Evolutionary conservation across 108 stramenopile genomes (phyloP).

Genomic region (Bacterosira constricta): DNA sequence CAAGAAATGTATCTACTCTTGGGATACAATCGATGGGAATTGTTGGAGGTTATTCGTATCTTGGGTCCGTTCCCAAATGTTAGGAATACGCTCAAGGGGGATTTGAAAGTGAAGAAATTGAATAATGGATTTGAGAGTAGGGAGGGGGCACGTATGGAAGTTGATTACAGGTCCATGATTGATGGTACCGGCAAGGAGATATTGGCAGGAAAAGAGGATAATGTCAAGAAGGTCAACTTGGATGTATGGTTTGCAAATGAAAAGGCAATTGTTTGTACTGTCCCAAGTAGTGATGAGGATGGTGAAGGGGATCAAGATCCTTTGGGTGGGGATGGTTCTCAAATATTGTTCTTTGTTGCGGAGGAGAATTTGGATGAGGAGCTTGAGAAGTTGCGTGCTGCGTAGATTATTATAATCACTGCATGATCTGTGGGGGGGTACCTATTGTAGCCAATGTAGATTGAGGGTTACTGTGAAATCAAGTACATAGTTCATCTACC

Average conservation of each 20-base stretch:
- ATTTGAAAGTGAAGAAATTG: neutral
- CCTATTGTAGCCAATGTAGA: too few relatives aligned
- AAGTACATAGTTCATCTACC: too few relatives aligned
- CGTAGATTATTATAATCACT: slow-evolving; percentile 43
- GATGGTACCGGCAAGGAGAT: slow-evolving; percentile 89
- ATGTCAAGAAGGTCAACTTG: slow-evolving; percentile 62
- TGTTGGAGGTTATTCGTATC: slow-evolving; percentile 86
- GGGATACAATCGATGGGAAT: slow-evolving; percentile 55
- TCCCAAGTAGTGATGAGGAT: slow-evolving; percentile 20
- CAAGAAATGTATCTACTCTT: slow-evolving; percentile 79
- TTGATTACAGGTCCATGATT: slow-evolving; percentile 72
- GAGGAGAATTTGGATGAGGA: slow-evolving; percentile 76
- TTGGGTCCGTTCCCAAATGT: slow-evolving; percentile 91
- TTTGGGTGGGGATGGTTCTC: slow-evolving; percentile 53
- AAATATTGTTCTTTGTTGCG: slow-evolving; percentile 65
- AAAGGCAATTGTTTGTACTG: slow-evolving; percentile 59
- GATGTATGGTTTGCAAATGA: slow-evolving; percentile 69
- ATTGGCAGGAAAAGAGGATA: slow-evolving; percentile 67
- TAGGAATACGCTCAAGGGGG: slow-evolving; percentile 74
- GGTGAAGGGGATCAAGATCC: slow-evolving; percentile 28
- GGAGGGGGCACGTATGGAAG: slow-evolving; percentile 31
- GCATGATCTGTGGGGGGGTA: too few relatives aligned
- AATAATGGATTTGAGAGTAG: neutral
- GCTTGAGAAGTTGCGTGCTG: slow-evolving; percentile 72
- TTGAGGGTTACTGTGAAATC: too few relatives aligned